Evolutionary conservation across 192 early-diverging fungal genomes (phyloP).

Genomic region (Coemansia sp.): DNA sequence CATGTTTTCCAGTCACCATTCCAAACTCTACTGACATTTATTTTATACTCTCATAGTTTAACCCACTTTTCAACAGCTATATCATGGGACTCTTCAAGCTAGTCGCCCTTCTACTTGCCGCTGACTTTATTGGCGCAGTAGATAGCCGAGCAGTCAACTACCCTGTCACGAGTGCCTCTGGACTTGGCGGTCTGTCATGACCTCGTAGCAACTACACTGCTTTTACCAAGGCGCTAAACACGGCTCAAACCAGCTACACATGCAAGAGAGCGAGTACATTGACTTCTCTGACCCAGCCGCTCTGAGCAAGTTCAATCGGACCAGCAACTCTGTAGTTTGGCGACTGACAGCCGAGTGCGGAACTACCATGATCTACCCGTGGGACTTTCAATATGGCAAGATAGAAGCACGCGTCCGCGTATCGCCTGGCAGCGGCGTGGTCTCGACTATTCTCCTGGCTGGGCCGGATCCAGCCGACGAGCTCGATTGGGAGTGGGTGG

Average conservation of each 20-base stretch:
- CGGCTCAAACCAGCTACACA: conserved; percentile 15
- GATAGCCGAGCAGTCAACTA: neutral
- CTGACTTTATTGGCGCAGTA: neutral
- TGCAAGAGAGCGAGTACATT: conserved; percentile 30
- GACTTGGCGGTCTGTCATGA: neutral
- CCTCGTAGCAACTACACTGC: neutral
- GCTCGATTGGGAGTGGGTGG: no score
- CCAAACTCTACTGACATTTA: neutral
- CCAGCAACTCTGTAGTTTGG: conserved; percentile 28
- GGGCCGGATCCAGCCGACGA: no score
- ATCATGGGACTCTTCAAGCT: neutral
- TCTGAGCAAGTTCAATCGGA: conserved; percentile 34
- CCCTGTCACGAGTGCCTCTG: neutral
- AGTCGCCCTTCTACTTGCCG: neutral
- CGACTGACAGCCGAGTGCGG: conserved; percentile 45
- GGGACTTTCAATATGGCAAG: conserved; percentile 37
- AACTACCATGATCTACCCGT: conserved; percentile 42
- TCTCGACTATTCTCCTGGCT: no score
- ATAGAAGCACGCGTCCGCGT: conserved; percentile 40
- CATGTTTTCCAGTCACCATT: neutral
- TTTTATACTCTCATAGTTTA: neutral
- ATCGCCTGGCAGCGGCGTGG: conserved; percentile 27
- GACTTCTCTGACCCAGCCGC: conserved; percentile 35
- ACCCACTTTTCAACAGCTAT: neutral
- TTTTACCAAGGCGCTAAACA: neutral